Evolutionary conservation across 2,329 filamentous ascomycete genomes (phyloP), one percentile per base, ranked within the genome.

Genomic region (Purpureocillium takamizusanense): DNA sequence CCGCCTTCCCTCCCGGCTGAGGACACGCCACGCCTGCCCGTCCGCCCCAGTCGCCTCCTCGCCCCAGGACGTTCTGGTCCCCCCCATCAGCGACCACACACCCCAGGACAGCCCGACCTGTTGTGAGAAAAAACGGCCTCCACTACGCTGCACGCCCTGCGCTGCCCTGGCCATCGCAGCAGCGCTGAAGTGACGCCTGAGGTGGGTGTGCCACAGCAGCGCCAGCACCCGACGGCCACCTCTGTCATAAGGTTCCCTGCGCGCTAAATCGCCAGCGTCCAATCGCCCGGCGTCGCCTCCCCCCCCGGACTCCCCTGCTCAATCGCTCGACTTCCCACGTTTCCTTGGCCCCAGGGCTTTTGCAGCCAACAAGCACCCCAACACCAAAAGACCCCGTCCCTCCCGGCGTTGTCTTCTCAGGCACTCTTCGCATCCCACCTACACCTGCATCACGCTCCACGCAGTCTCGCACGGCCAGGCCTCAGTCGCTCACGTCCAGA

Each of bases 211-310:
- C 37, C 34, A 45, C 38, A 33, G 27, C 39, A 38, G 35, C 33
- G 10, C 35, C 40, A 32, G 29, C 21, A 39, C 38, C 35, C 40
- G 40, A 41, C 40, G 27, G 23, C n/a, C n/a, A 25, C 38, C 40
- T 41, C 37, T 44, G 35, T 42, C 44, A 42, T 44, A n/a, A n/a
- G n/a, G n/a, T 25, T 41, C 40, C 30, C 38, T 38, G 37, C 39
- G 31, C 36, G 30, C 31, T 37, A 31, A 16, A 29, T 6, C n/a
- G 21, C 36, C 40, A 27, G 33, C 34, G 31, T 31, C 39, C 40
- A 41, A 36, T 40, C 38, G 39, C 35, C 33, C 34, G 27, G 23
- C 36, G 15, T 27, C 37, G n/a, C 35, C 28, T n/a, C n/a, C 14
- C 30, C 37, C 32, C 12, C 31, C 27, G 18, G n/a, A 32, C 17